These are phyloP conservation scores for Talaromyces ruber DNA, from an alignment of 495 filamentous ascomycete species.

Conservation along the genomic window DNA sequence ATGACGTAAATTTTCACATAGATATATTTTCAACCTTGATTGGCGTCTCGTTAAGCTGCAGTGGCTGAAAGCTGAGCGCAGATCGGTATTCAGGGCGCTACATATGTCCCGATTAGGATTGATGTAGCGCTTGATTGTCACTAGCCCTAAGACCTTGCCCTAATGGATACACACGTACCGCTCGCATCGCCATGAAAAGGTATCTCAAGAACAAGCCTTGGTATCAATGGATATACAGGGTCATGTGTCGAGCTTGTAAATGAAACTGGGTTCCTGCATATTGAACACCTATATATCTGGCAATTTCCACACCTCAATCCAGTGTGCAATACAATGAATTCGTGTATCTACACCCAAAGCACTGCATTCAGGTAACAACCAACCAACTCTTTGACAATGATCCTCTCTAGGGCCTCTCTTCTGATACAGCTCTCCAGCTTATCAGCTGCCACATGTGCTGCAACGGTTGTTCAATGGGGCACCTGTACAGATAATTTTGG, in stretches of 20 bases:
- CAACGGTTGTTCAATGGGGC: slow-evolving; percentile 9
- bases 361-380: too few relatives aligned
- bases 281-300: too few relatives aligned
- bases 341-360: too few relatives aligned
- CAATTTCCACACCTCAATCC: too few relatives aligned
- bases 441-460: neutral
- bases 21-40: neutral
- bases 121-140: neutral
- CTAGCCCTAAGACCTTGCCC: neutral
- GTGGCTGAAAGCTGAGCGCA: neutral
- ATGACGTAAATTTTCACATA: neutral
- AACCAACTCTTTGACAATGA: neutral
- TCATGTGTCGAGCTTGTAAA: too few relatives aligned
- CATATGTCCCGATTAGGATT: neutral
- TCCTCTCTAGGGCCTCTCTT: neutral
- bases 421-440: neutral
- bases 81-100: neutral
- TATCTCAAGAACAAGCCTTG: too few relatives aligned
- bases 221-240: too few relatives aligned
- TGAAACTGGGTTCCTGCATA: too few relatives aligned
- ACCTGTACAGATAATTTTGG: slow-evolving; percentile 14
- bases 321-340: too few relatives aligned
- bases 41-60: neutral
- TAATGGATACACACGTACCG: neutral
- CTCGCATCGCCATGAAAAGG: too few relatives aligned